Base-by-base conservation (phyloP, 2,329 filamentous ascomycete genomes). In the Fusarium luffae region DNA sequence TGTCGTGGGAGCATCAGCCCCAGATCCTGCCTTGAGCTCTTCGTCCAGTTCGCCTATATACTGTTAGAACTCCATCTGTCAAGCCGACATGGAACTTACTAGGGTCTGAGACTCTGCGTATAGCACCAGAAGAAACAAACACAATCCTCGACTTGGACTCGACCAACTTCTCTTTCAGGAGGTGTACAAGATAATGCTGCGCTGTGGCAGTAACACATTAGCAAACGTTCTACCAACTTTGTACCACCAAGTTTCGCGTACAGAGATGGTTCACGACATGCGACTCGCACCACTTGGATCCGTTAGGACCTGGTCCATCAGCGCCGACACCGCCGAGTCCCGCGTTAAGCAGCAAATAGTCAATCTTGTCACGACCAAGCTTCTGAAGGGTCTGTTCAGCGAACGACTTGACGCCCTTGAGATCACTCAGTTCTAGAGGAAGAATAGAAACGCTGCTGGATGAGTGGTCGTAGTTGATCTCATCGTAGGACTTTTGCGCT, bases 191-290 rank as follows among this genome's bases (percentile, higher is more conserved):
- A 59, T 87, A 87, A 70, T 87, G 85, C 59, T 87, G 85, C 7
- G 85, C 85, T 87, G 54, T 32, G 19, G 10, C 4, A 16, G 52
- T 37, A 18, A 12, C 5, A 16, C 12, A 48, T 72, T 14, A 75
- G 70, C 16, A 19, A 46, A 32, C 7, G 5, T 25, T 46, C n/a
- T 23, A 11, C 21, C 25, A 28, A 23, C 51, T 34, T 42, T n/a
- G n/a, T 23, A 18, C 21, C 23, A 23, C 16, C 23, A 30, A 5
- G 23, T 2, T 12, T 9, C 4, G 59, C 81, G 70, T 54, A 86
- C 85, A 83, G 11, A 87, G 77, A 59, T 86, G 84, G 63, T 88
- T 88, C 21, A 88, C 85, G 18, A 87, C 74, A 30, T 83, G 81
- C 0, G 79, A 41, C 73, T 87, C 83, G 70, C 82, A 84, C 85